Evolutionary conservation across 257 asterid genomes (phyloP).

Genomic region (Euphrasia confusa): DNA sequence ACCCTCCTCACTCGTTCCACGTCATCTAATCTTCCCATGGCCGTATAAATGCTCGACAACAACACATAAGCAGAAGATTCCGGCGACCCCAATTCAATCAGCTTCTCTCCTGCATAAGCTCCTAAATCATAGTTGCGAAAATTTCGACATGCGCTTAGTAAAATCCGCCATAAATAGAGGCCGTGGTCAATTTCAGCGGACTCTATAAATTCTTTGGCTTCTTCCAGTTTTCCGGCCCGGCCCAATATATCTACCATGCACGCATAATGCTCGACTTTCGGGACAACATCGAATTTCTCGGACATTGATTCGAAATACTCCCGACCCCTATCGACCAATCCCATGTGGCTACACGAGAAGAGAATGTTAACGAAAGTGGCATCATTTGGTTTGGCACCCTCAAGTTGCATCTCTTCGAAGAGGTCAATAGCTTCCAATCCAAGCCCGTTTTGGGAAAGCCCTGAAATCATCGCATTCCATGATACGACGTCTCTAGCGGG

Average conservation of each 20-base stretch:
- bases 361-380: slow-evolving; percentile 72
- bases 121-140: slow-evolving; percentile 69
- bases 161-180: slow-evolving; percentile 71
- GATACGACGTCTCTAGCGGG: slow-evolving; percentile 68
- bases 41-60: slow-evolving; percentile 74
- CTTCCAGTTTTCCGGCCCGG: slow-evolving; percentile 74
- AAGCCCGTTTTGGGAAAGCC: slow-evolving; percentile 73
- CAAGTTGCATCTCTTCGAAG: slow-evolving; percentile 65
- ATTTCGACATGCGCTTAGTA: slow-evolving; percentile 70
- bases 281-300: slow-evolving; percentile 43
- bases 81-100: slow-evolving; percentile 63
- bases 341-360: slow-evolving; percentile 89
- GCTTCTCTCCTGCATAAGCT: slow-evolving; percentile 79
- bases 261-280: slow-evolving; percentile 66
- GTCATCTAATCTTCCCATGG: slow-evolving; percentile 53
- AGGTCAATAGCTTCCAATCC: slow-evolving; percentile 70
- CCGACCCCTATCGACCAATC: slow-evolving; percentile 64
- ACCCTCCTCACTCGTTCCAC: slow-evolving; percentile 64
- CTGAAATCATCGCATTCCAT: slow-evolving; percentile 93
- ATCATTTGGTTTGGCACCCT: slow-evolving; percentile 52
- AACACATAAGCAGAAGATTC: slow-evolving; percentile 83
- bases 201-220: slow-evolving; percentile 71
- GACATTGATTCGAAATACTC: slow-evolving; percentile 55
- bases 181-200: slow-evolving; percentile 60
- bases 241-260: slow-evolving; percentile 87